phyloP scores from a whole-genome alignment of 441 rosid genomes.

The Breynia disticha region DNA sequence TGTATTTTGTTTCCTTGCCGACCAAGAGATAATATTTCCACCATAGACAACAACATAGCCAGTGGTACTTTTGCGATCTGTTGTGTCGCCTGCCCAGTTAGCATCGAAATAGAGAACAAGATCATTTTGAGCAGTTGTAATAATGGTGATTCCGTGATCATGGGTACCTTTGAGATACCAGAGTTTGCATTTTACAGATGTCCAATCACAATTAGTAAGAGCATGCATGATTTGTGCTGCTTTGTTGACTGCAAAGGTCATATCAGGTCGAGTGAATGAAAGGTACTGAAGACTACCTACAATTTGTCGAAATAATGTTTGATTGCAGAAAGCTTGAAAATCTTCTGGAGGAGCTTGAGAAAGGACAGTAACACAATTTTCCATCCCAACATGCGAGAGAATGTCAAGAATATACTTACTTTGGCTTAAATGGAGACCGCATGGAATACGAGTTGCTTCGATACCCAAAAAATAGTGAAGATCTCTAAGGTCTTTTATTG shows the following conservation, averaged over 20 bases:
- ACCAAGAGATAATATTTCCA: background rate
- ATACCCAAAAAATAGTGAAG: background rate
- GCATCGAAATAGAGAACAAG: background rate
- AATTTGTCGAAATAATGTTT: background rate
- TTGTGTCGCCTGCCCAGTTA: background rate
- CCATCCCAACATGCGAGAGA: background rate
- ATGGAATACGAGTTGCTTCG: background rate
- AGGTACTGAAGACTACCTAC: background rate
- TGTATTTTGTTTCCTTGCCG: background rate
- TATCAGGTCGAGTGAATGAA: background rate
- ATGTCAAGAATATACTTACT: background rate
- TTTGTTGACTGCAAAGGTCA: background rate
- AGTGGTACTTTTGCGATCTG: background rate
- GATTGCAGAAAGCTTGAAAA: too few relatives aligned
- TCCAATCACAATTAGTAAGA: background rate
- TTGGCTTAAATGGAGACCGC: background rate
- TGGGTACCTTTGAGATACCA: background rate
- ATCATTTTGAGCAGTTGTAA: background rate
- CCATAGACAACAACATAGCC: background rate
- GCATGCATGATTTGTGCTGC: slow-evolving; percentile 1
- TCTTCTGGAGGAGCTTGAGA: too few relatives aligned
- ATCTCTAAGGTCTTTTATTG: background rate
- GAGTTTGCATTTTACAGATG: background rate
- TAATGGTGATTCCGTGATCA: background rate
- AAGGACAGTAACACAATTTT: background rate